These are phyloP conservation scores for Epichloe typhina DNA, from an alignment of 2,329 filamentous ascomycete species.

Conservation along the genomic window DNA sequence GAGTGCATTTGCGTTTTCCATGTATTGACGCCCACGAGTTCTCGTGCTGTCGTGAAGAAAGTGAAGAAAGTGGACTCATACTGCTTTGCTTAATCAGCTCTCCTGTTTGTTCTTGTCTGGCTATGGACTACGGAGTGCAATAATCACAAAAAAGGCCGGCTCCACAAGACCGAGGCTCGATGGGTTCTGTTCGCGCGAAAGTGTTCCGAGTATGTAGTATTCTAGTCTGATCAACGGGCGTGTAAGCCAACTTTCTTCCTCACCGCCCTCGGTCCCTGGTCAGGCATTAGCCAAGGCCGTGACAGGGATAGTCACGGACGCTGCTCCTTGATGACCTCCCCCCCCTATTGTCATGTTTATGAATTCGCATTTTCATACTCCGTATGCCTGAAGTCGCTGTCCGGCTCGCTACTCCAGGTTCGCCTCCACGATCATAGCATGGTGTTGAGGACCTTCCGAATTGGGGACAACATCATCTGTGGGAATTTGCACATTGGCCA, in stretches of 20 bases:
- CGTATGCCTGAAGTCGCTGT: not conserved
- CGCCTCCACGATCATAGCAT: conserved; percentile 3
- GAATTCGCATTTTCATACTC: not conserved
- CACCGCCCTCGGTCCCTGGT: conserved; percentile 3
- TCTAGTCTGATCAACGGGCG: not conserved
- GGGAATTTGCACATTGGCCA: not conserved
- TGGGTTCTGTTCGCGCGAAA: not conserved
- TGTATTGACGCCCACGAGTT: not conserved
- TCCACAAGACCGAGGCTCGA: not conserved
- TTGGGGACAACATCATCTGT: not conserved
- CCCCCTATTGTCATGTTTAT: not conserved
- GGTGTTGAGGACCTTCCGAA: not conserved
- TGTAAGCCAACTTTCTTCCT: not conserved
- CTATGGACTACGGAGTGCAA: not conserved
- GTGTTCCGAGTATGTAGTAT: not conserved
- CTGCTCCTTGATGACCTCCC: not conserved
- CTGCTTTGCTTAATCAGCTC: not conserved
- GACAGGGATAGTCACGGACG: conserved; percentile 2
- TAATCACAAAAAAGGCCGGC: not conserved
- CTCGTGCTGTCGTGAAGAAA: too few relatives aligned
- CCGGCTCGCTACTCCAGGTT: not conserved
- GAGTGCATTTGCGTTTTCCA: not conserved
- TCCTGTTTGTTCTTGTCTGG: not conserved
- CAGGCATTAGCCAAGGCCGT: not conserved
- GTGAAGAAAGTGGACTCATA: not conserved